Evolutionary conservation across 192 early-diverging fungal genomes (phyloP), one percentile per base, ranked within the genome.

Genomic region (Coemansia sp.): DNA sequence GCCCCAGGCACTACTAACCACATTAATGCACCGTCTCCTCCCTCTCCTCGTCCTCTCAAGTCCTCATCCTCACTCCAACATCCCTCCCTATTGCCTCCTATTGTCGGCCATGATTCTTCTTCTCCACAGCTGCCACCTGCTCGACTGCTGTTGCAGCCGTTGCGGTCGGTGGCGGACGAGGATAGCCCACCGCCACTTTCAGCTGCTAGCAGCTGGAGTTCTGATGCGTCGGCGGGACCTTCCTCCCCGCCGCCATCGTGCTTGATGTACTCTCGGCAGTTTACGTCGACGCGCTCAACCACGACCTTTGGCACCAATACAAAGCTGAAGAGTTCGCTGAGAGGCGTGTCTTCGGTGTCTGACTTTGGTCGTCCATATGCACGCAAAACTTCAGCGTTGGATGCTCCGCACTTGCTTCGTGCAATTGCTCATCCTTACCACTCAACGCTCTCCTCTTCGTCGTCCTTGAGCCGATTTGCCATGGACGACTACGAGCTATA

Each of bases 221-320:
- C 79, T 41, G 74, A 77, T 35, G 68, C 66, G 31, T 68, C 54
- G 54, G 54, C 54, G 54, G 54, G 54, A 34, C 54, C 54, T 34
- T 57, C 54, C 54, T 57, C 54, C 54, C 54, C 54, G 54, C 54
- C 54, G 14, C 54, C 54, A 9, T 64, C 65, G 19, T 63, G 45
- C n/a, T 57, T 73, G 44, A 17, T 60, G 7, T 75, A 74, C 62
- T 66, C 79, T 14, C 79, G 79, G 10, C 67, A 74, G 39, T 77
- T 81, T 45, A 73, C 79, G 42, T 73, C 74, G 24, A 72, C 79
- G 24, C 79, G 79, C 64, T 74, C 71, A 29, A 70, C 79, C 16
- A 62, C 74, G 19, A 46, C 68, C 51, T 53, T 68, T 56, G 31
- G 42, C 69, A 60, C 42, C 35, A 33, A 14, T 17, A 16, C 31